Percentiles rank a stretch among this genome's conserved stretches.
Evolutionary conservation across 2,329 filamentous ascomycete genomes (phyloP).

Genomic region (Apiospora malaysiana): DNA sequence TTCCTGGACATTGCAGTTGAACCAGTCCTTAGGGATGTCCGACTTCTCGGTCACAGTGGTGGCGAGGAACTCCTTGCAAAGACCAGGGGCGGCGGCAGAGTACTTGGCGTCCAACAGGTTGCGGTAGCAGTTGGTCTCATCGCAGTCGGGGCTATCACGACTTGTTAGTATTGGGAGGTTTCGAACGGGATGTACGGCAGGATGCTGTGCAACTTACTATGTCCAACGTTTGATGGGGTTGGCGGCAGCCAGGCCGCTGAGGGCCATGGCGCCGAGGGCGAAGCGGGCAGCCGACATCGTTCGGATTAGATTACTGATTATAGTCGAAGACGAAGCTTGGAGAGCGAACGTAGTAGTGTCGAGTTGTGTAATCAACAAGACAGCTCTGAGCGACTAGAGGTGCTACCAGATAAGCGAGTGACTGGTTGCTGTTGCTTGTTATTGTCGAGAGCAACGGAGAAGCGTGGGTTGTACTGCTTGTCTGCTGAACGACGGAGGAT

Average conservation of each 20-base stretch:
- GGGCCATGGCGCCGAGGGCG: conserved; percentile 14
- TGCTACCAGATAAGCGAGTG: conserved; percentile 17
- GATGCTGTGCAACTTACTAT: not conserved
- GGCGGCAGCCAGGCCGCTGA: conserved; percentile 2
- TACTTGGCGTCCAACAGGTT: not conserved
- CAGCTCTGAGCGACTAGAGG: not conserved
- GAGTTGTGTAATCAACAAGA: not conserved
- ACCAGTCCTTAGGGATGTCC: not conserved
- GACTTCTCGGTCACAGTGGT: not conserved
- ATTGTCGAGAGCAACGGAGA: conserved; percentile 13
- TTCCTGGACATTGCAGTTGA: not conserved
- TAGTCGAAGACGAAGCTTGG: not conserved
- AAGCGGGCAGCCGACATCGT: conserved; percentile 6
- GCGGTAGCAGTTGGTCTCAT: not conserved
- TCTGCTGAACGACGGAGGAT: not conserved
- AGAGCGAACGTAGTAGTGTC: conserved; percentile 5
- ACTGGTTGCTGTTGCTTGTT: conserved; percentile 11
- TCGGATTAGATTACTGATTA: conserved; percentile 6
- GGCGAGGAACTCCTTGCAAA: not conserved
- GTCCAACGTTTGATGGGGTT: conserved; percentile 7
- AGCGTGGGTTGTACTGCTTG: not conserved
- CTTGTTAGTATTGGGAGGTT: not conserved
- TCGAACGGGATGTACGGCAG: not conserved
- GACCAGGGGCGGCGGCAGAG: not conserved
- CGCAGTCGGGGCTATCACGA: conserved; percentile 4